Conservation (phyloP, 148 eudicot species). For the Rhododendron ferrugineum region DNA sequence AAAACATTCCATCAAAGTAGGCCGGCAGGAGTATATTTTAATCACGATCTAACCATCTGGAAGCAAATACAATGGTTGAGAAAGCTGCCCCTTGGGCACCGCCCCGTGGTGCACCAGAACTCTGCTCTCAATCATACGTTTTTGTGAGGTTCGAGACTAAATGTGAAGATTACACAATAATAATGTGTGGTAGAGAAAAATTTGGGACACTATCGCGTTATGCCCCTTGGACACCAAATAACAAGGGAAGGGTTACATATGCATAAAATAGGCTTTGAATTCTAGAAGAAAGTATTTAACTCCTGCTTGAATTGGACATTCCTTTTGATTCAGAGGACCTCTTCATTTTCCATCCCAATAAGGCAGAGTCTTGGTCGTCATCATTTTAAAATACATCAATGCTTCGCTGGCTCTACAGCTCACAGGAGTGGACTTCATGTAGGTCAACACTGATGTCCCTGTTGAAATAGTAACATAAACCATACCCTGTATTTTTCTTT, state of each 20-base stretch:
- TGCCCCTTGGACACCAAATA: too few relatives aligned
- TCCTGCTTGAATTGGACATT: neutral
- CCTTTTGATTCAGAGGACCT: neutral
- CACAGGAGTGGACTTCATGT: neutral
- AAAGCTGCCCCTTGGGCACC: neutral
- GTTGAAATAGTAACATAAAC: neutral
- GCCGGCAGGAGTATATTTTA: neutral
- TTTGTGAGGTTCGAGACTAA: too few relatives aligned
- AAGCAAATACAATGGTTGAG: neutral
- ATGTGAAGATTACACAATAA: too few relatives aligned
- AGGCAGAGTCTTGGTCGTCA: neutral
- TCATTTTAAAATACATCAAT: neutral
- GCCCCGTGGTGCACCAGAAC: too few relatives aligned
- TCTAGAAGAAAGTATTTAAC: neutral
- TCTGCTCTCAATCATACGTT: too few relatives aligned
- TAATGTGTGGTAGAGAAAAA: too few relatives aligned
- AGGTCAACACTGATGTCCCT: neutral
- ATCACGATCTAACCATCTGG: neutral
- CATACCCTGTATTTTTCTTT: neutral
- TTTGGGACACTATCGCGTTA: too few relatives aligned
- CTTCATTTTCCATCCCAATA: neutral
- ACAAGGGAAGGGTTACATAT: neutral
- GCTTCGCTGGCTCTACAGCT: neutral
- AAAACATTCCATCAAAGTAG: too few relatives aligned
- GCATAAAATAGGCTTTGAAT: neutral